Base-by-base conservation (phyloP, 1,139 yeast species). In the Meyerozyma elateridarum region DNA sequence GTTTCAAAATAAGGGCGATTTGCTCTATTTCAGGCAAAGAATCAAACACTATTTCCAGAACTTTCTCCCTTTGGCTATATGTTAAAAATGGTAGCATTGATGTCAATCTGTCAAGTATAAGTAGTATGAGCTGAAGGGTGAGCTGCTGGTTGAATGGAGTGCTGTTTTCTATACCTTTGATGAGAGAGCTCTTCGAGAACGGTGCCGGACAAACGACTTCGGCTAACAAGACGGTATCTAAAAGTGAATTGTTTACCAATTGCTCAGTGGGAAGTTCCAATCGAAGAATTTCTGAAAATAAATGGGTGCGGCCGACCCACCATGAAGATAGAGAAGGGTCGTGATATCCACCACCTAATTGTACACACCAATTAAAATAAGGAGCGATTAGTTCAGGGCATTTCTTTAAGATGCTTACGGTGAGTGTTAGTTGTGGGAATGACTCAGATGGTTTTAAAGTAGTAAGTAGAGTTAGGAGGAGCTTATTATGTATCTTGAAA, bases 371-470 rank as follows among this genome's bases (percentile, higher is more conserved):
- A 31, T 73, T 65, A 52, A 77, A 67, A 42, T 83, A 89, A 1
- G 89, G 85, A 1, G 88, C 76, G 1, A 85, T 69, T 22, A 91
- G 64, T 48, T 88, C 96, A 1, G 85, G 82, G 29, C 76, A 67
- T 20, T 62, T 49, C 2, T 56, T 40, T 28, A 89, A 58, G 12
- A 83, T 69, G n/a, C 59, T 52, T 7, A 76, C 49, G 1, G 72
- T 72, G 17, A 83, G 64, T 22, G 71, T 70, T 36, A 80, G 62
- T 45, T 87, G 94, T 20, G 59, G 44, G 12, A 69, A 69, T 40
- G 83, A 80, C 41, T 84, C 89, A 85, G 91, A 82, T 0, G 96
- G 94, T 48, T 84, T 85, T 42, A 89, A 63, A 16, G 70, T 62
- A 7, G 78, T 76, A 15, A 87, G 51, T 6, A 87, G 56, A 2